These are phyloP conservation scores for Filosporella fistucella DNA, from an alignment of 495 filamentous ascomycete genomes.

Conservation along the genomic window DNA sequence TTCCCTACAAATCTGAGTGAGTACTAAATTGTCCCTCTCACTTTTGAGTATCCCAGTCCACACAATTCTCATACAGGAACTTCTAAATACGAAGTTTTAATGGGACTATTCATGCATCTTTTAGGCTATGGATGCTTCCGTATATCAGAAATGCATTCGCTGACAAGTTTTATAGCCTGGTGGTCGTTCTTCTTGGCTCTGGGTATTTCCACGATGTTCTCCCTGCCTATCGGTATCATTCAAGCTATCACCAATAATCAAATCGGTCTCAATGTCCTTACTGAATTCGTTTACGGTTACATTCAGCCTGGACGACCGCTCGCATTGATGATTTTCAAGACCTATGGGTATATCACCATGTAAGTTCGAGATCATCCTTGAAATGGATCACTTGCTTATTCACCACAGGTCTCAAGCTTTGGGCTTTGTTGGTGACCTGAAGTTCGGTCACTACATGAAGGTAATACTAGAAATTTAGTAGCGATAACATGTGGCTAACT, in stretches of 20 bases:
- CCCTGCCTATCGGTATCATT: constrained; percentile 53
- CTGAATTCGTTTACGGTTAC: constrained; percentile 69
- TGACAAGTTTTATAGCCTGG: constrained; percentile 39
- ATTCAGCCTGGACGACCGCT: constrained; percentile 63
- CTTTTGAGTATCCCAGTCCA: too few relatives aligned
- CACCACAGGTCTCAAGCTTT: constrained; percentile 41
- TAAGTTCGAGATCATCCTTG: constrained; percentile 7
- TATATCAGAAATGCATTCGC: too few relatives aligned
- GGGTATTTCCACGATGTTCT: constrained; percentile 48
- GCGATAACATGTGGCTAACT: neutral
- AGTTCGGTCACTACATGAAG: constrained; percentile 69
- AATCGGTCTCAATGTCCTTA: constrained; percentile 64
- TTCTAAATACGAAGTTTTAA: too few relatives aligned
- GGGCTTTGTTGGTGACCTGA: constrained; percentile 49
- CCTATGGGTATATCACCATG: constrained; percentile 69
- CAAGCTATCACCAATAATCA: constrained; percentile 66
- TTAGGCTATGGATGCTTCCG: too few relatives aligned
- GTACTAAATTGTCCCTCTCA: too few relatives aligned
- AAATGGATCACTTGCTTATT: constrained; percentile 21
- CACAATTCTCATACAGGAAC: too few relatives aligned
- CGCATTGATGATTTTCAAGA: constrained; percentile 73
- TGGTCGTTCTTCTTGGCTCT: constrained; percentile 67
- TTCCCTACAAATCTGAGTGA: constrained; percentile 51
- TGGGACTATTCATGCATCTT: neutral
- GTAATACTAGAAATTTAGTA: constrained; percentile 27